Percentiles rank a stretch among this genome's conserved stretches.
These are phyloP conservation scores for Ziziphus jujuba DNA, from an alignment of 306 rosid species.

Conservation along the genomic window DNA sequence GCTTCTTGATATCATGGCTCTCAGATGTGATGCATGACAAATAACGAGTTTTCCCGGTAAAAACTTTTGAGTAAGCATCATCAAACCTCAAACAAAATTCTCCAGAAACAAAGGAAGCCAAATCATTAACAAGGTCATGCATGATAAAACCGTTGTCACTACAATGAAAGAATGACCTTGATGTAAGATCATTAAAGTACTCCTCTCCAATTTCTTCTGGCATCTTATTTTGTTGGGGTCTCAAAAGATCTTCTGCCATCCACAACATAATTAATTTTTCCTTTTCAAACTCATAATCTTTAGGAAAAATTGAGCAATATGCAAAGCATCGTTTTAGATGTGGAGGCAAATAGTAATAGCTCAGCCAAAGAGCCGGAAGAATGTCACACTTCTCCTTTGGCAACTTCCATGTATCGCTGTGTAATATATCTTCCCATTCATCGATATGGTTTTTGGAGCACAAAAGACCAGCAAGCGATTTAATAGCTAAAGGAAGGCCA, in stretches of 20 bases:
- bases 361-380: constrained; percentile 12
- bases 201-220: constrained; percentile 21
- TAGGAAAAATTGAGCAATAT: constrained; percentile 20
- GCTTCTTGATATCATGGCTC: no score
- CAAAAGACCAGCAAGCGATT: constrained; percentile 8
- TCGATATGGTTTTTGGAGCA: background rate
- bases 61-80: background rate
- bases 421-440: background rate
- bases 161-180: constrained; percentile 22
- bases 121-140: constrained; percentile 16
- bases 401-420: background rate
- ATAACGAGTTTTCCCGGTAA: background rate
- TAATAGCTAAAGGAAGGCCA: constrained; percentile 17
- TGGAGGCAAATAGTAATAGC: constrained; percentile 21
- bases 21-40: background rate
- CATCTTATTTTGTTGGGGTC: background rate
- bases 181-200: constrained; percentile 28
- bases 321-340: constrained; percentile 24
- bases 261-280: constrained; percentile 25
- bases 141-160: background rate
- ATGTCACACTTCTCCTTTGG: background rate
- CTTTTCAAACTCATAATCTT: constrained; percentile 2
- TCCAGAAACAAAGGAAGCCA: constrained; percentile 5
- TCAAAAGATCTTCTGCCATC: constrained; percentile 40
- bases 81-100: constrained; percentile 3